Percentiles rank a stretch among this genome's conserved stretches.
These are phyloP conservation scores for Trapa bicornis DNA, from an alignment of 345 rosid species.

Conservation along the genomic window DNA sequence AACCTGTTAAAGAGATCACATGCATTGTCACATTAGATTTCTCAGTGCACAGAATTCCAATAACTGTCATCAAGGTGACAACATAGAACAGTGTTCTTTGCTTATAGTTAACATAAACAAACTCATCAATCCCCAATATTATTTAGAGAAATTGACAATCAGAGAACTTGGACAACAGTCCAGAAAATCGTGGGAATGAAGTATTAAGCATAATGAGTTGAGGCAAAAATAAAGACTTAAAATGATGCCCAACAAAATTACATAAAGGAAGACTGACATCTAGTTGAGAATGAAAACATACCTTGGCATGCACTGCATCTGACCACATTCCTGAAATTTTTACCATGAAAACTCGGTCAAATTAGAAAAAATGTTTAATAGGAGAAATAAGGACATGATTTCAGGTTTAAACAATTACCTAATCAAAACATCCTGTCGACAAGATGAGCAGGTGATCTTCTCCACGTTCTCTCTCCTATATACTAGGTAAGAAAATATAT, in stretches of 20 bases:
- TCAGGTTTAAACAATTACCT: conserved; percentile 34
- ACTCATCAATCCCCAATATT: too few species aligned
- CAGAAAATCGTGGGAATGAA: too few species aligned
- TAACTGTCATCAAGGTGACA: neutral
- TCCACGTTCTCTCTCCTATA: conserved; percentile 58
- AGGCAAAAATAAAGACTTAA: neutral
- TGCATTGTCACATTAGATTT: neutral
- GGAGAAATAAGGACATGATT: conserved; percentile 1
- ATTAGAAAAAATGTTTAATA: neutral
- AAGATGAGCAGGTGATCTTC: conserved; percentile 62
- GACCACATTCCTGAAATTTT: conserved; percentile 50
- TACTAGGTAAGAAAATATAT: conserved; percentile 53
- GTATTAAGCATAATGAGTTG: too few species aligned
- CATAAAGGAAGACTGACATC: too few species aligned
- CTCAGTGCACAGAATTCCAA: neutral
- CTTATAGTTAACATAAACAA: neutral
- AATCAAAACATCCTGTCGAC: conserved; percentile 50
- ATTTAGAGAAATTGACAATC: too few species aligned
- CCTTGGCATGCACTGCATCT: conserved; percentile 77
- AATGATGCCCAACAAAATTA: too few species aligned
- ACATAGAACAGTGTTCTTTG: neutral
- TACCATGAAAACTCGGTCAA: conserved; percentile 14
- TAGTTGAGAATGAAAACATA: conserved; percentile 12
- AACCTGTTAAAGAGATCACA: conserved; percentile 38
- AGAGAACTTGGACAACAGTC: too few species aligned